These are phyloP conservation scores for Arabis alpina DNA, from an alignment of 345 rosid genomes.

Conservation along the genomic window DNA sequence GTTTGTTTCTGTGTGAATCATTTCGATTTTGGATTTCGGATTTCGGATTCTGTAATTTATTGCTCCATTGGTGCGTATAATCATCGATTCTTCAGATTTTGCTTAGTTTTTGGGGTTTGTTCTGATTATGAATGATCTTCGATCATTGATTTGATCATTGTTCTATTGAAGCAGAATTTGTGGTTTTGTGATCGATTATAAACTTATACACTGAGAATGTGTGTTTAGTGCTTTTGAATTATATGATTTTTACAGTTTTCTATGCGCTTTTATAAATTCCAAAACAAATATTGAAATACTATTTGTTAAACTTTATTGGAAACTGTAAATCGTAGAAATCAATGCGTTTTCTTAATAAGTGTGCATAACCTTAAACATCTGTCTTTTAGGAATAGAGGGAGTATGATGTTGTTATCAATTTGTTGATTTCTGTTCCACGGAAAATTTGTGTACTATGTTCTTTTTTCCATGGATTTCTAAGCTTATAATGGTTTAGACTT, in stretches of 20 bases:
- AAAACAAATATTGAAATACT: no score
- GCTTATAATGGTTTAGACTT: conserved; percentile 20
- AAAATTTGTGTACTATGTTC: not conserved
- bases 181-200: not conserved
- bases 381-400: no score
- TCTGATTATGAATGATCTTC: conserved; percentile 1
- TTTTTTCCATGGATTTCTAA: not conserved
- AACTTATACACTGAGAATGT: conserved; percentile 6
- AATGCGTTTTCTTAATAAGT: no score
- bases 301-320: no score
- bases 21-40: conserved; percentile 18
- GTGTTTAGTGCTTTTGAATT: not conserved
- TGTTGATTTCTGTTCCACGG: not conserved
- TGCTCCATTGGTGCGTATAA: conserved; percentile 22
- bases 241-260: no score
- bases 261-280: no score
- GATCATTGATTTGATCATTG: conserved; percentile 4
- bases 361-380: no score
- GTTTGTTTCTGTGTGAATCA: not conserved
- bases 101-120: not conserved
- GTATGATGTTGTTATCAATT: not conserved
- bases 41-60: conserved; percentile 12
- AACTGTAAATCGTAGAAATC: no score
- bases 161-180: not conserved
- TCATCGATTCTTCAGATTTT: conserved; percentile 9